Percentiles rank a stretch among this genome's conserved stretches.
Conservation (phyloP, 495 filamentous ascomycete genomes). For the Tuber calosporum region DNA sequence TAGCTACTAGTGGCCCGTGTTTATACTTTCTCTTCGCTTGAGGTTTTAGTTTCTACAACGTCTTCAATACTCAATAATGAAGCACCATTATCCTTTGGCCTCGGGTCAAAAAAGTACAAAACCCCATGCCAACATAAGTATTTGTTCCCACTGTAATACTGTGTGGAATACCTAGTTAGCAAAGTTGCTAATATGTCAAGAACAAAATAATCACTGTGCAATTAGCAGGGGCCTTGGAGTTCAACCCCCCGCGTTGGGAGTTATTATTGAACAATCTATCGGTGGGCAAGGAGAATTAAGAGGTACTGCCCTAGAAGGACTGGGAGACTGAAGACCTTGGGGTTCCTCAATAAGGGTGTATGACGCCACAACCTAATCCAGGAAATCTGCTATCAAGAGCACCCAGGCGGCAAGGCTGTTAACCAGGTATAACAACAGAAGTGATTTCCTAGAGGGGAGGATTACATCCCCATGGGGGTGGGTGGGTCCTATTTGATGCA, state of each 20-base stretch:
- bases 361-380: too few species aligned
- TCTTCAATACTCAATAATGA: neutral
- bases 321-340: neutral
- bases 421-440: too few species aligned
- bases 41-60: neutral
- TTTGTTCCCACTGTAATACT: neutral
- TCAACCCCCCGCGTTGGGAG: neutral
- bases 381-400: too few species aligned
- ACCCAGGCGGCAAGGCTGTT: too few species aligned
- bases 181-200: neutral
- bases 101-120: neutral
- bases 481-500: too few species aligned
- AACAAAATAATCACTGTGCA: neutral
- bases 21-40: neutral
- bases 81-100: neutral
- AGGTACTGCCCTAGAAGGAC: neutral
- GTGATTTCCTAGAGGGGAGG: too few species aligned
- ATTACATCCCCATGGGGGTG: too few species aligned
- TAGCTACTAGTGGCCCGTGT: neutral
- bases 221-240: neutral
- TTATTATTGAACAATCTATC: neutral
- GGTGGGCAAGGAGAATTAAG: neutral
- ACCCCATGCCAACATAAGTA: neutral
- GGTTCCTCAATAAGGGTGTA: neutral
- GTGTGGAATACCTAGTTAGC: neutral